phyloP scores from a whole-genome alignment of 768 basidiomycete genomes.

The Sarcomyxa edulis region DNA sequence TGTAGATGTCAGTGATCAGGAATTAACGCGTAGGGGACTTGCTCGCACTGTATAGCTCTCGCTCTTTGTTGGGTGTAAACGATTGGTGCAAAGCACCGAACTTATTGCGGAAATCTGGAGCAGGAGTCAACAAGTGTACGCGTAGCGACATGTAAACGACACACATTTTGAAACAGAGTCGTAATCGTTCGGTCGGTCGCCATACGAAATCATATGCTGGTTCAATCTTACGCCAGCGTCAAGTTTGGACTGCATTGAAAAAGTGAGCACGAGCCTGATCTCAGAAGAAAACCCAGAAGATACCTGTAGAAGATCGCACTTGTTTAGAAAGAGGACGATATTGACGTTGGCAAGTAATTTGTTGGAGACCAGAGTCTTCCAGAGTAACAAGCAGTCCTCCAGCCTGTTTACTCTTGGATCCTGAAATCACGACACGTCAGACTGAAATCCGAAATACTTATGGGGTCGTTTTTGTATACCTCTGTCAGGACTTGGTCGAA shows the following conservation, averaged over 20 bases:
- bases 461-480: no score
- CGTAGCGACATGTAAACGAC: constrained; percentile 12
- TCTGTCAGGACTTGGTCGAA: constrained; percentile 82
- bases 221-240: constrained; percentile 69
- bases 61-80: constrained; percentile 61
- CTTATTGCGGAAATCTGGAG: constrained; percentile 65
- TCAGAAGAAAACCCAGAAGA: constrained; percentile 8
- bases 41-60: constrained; percentile 66
- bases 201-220: constrained; percentile 66
- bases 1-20: constrained; percentile 1
- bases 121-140: constrained; percentile 4
- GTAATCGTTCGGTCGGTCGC: constrained; percentile 75
- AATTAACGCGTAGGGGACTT: not conserved
- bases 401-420: constrained; percentile 71
- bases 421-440: constrained; percentile 33
- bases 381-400: constrained; percentile 74
- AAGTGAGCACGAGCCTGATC: constrained; percentile 3
- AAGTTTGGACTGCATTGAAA: constrained; percentile 53
- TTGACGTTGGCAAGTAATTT: constrained; percentile 69
- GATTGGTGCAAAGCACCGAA: constrained; percentile 68
- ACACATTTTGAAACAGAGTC: constrained; percentile 71
- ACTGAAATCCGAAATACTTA: constrained; percentile 12
- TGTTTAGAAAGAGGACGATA: constrained; percentile 79
- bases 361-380: constrained; percentile 70
- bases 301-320: constrained; percentile 73